Conservation (phyloP, 1,284 basidiomycete species). For the Sanghuangporus weigelae region DNA sequence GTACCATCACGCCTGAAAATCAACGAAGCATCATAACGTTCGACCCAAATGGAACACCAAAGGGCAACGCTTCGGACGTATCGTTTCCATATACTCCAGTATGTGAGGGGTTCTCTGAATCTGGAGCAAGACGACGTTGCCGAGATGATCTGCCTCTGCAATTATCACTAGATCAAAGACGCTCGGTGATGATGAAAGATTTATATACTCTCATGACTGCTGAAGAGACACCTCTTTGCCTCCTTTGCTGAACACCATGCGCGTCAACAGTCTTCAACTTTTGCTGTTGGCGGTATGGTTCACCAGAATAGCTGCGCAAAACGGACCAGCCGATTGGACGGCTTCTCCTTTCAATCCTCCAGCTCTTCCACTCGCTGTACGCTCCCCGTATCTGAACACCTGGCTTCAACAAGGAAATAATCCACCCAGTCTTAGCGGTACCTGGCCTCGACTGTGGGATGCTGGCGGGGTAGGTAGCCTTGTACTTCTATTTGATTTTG, state of each 20-base stretch:
- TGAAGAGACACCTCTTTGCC: not conserved
- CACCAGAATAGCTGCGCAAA: not conserved
- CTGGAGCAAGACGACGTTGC: too few relatives aligned
- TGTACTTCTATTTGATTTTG: not conserved
- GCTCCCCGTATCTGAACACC: slow-evolving; percentile 15
- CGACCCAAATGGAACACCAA: too few relatives aligned
- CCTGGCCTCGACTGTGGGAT: not conserved
- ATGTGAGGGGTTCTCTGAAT: too few relatives aligned
- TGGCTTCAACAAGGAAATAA: slow-evolving; percentile 14
- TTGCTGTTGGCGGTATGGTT: not conserved
- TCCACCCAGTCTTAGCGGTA: not conserved
- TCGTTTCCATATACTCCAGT: too few relatives aligned
- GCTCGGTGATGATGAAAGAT: not conserved
- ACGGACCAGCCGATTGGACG: slow-evolving; percentile 2
- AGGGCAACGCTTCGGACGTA: too few relatives aligned
- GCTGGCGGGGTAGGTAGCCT: not conserved
- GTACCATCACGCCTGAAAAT: too few relatives aligned
- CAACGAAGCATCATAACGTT: too few relatives aligned
- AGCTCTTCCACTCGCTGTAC: slow-evolving; percentile 12
- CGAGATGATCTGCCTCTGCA: not conserved
- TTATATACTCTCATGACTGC: not conserved
- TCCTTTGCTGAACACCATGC: not conserved
- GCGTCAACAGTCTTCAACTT: not conserved
- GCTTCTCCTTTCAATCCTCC: slow-evolving; percentile 15
- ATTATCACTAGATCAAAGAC: not conserved